Evolutionary conservation across 75 land plant genomes (phyloP).

Genomic region (Azolla pinnata): DNA sequence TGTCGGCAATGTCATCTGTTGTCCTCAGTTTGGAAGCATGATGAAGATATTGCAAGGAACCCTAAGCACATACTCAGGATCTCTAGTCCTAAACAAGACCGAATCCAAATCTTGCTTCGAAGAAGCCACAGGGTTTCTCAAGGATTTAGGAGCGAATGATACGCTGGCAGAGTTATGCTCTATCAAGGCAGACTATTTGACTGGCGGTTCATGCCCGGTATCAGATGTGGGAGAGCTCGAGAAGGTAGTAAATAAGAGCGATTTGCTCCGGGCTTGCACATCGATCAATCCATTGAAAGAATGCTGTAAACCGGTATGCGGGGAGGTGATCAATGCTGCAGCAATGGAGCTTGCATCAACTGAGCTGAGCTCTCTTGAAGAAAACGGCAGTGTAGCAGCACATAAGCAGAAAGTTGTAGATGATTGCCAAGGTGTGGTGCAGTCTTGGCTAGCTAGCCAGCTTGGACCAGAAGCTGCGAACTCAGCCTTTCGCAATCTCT

Average conservation of each 20-base stretch:
- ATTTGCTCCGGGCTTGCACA: conserved; percentile 65
- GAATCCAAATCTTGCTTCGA: conserved; percentile 68
- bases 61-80: conserved; percentile 38
- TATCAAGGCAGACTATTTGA: conserved; percentile 58
- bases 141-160: conserved; percentile 72
- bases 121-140: conserved; percentile 63
- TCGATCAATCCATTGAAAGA: conserved; percentile 83
- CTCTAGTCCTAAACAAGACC: conserved; percentile 44
- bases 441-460: conserved; percentile 71
- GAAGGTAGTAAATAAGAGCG: conserved; percentile 57
- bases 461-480: conserved; percentile 56
- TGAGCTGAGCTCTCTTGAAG: conserved; percentile 10
- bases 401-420: conserved; percentile 25
- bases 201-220: conserved; percentile 87
- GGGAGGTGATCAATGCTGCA: conserved; percentile 60
- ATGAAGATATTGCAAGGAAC: conserved; percentile 67
- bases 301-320: conserved; percentile 83
- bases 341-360: conserved; percentile 50
- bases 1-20: conserved; percentile 90
- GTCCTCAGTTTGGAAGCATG: conserved; percentile 78
- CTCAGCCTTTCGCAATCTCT: conserved; percentile 62
- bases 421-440: conserved; percentile 83
- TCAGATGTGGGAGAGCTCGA: conserved; percentile 49
- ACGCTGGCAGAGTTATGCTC: conserved; percentile 56
- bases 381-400: conserved; percentile 17